phyloP scores from a whole-genome alignment of 2,329 filamentous ascomycete species.

The Alternaria rosae region DNA sequence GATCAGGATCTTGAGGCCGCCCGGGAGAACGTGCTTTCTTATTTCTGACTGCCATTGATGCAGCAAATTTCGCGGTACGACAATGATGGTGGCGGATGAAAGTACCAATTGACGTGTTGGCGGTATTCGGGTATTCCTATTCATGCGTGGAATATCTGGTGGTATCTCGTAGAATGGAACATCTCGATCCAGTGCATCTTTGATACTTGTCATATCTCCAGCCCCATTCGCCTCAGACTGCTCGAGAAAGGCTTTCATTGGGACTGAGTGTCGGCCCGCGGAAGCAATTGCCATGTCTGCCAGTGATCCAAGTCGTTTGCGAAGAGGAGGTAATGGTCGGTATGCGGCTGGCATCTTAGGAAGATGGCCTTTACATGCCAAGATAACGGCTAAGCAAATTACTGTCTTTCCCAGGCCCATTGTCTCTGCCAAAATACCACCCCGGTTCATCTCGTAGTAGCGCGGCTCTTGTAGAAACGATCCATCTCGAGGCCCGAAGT shows the following conservation, averaged over 20 bases:
- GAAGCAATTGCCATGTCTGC: slow-evolving; percentile 78
- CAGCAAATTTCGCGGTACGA: slow-evolving; percentile 84
- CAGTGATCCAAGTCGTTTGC: slow-evolving; percentile 66
- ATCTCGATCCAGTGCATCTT: slow-evolving; percentile 42
- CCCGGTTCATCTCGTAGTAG: slow-evolving; percentile 75
- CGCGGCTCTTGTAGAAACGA: slow-evolving; percentile 70
- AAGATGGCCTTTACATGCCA: slow-evolving; percentile 75
- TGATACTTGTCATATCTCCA: slow-evolving; percentile 45
- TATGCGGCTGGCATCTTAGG: slow-evolving; percentile 71
- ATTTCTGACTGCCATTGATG: slow-evolving; percentile 87
- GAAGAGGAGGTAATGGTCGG: slow-evolving; percentile 53
- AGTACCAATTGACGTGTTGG: slow-evolving; percentile 65
- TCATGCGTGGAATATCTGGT: slow-evolving; percentile 49
- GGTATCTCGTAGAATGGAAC: slow-evolving; percentile 53
- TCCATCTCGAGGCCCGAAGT: slow-evolving; percentile 71
- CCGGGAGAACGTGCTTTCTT: slow-evolving; percentile 70
- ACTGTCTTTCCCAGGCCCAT: slow-evolving; percentile 86
- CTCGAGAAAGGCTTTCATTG: slow-evolving; percentile 74
- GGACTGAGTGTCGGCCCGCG: slow-evolving; percentile 70
- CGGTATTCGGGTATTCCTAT: slow-evolving; percentile 51
- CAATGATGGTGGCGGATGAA: slow-evolving; percentile 74
- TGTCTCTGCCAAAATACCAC: slow-evolving; percentile 81
- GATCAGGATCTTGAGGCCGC: slow-evolving; percentile 69
- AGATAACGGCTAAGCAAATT: slow-evolving; percentile 75
- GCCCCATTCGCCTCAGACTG: slow-evolving; percentile 48